phyloP scores from a whole-genome alignment of 2,329 filamentous ascomycete species.

The Ophiostoma novo-ulmi region DNA sequence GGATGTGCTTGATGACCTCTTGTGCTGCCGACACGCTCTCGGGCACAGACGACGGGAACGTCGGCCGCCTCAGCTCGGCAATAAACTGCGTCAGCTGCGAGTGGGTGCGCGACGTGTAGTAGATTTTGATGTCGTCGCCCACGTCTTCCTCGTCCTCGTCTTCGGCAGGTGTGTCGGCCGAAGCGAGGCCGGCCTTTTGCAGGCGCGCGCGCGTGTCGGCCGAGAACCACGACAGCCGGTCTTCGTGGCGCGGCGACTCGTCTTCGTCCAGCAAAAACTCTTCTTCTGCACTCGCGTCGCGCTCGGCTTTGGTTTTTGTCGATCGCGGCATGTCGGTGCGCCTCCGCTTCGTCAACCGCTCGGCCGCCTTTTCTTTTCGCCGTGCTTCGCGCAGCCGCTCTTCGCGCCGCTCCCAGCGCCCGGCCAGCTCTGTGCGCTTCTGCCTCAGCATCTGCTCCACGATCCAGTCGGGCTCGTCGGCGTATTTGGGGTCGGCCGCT shows the following conservation, averaged over 20 bases:
- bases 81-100: slow-evolving; percentile 89
- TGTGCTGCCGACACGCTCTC: slow-evolving; percentile 4
- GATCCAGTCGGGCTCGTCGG: slow-evolving; percentile 81
- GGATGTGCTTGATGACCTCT: slow-evolving; percentile 71
- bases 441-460: slow-evolving; percentile 67
- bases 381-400: slow-evolving; percentile 49
- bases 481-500: slow-evolving; percentile 43
- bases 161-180: slow-evolving; percentile 37
- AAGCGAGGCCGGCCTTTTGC: slow-evolving; percentile 55
- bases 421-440: slow-evolving; percentile 60
- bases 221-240: slow-evolving; percentile 55
- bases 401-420: slow-evolving; percentile 68
- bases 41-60: slow-evolving; percentile 66
- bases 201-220: slow-evolving; percentile 71
- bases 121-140: slow-evolving; percentile 68
- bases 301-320: background rate
- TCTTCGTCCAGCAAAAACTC: slow-evolving; percentile 65
- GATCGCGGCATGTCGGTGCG: slow-evolving; percentile 35
- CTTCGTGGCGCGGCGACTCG: slow-evolving; percentile 33
- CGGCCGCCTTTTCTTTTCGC: slow-evolving; percentile 32
- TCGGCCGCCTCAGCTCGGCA: slow-evolving; percentile 71
- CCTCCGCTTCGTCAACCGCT: slow-evolving; percentile 39
- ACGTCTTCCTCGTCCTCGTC: slow-evolving; percentile 43
- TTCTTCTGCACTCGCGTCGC: slow-evolving; percentile 47
- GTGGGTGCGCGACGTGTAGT: slow-evolving; percentile 88